Evolutionary conservation across 495 filamentous ascomycete species (phyloP), one percentile per base, ranked within the genome.

Genomic region (Haplographium delicatum): DNA sequence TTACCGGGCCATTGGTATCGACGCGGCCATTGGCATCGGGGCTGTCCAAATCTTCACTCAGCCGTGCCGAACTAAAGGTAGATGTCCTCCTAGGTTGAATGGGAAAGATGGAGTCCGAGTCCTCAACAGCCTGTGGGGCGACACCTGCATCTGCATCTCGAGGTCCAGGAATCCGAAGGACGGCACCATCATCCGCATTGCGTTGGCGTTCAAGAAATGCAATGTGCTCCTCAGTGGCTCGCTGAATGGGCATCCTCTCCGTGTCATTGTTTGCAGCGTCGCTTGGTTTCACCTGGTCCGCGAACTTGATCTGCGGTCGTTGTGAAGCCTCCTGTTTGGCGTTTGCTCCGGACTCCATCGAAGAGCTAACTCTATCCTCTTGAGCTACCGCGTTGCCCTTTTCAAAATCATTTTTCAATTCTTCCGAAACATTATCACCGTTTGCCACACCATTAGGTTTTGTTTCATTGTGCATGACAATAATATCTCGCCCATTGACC

Each of bases 161-260:
- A 2, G 90, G 91, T 35, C 88, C 88, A 0, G 91, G 91, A 50
- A 96, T 95, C 18, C 88, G 83, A 23, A 95, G 65, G 1, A 86
- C 80, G 11, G 78, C 77, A 57, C 80, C 82, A 54, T 84, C 83
- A 48, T 84, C 84, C 3, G 72, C 71, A 44, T 85, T 83, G n/a
- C 88, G 77, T 60, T 94, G 90, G 16, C 87, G 83, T 64, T 95
- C 83, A 15, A 95, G 64, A 59, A 96, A 88, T 2, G 85, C 86
- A 54, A 95, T 91, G 60, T 91, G 85, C 50, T 89, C 83, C 48
- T 89, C 86, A 15, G 82, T 77, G 37, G 69, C 75, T 43, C 79
- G 76, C 2, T 71, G 65, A 0, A 78, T 74, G 2, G 87, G 72
- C 7, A 72, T 53, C 18, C 66, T 68, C n/a, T 65, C 28, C 4